Percentiles rank a stretch among this genome's conserved stretches.
Evolutionary conservation across 1,284 basidiomycete species (phyloP).

Genomic region (Ustilago bromivora): DNA sequence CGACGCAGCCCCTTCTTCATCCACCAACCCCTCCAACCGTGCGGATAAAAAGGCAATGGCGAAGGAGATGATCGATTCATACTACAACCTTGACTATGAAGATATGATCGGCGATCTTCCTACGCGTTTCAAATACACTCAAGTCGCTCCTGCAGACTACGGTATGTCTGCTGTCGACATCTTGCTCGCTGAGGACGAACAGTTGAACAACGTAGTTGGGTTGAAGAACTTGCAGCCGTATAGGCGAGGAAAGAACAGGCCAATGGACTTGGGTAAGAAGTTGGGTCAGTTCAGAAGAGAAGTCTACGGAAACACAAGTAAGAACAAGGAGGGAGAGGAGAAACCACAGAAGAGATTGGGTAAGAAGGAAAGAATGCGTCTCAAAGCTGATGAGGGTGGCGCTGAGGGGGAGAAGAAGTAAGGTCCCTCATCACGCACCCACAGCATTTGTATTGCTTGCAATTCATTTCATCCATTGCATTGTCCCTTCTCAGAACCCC

Average conservation of each 20-base stretch:
- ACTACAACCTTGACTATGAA: conserved; percentile 92
- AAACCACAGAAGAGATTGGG: conserved; percentile 70
- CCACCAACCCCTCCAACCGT: conserved; percentile 6
- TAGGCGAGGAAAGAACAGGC: conserved; percentile 75
- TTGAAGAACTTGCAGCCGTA: conserved; percentile 93
- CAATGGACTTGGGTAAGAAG: conserved; percentile 75
- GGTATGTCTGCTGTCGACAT: conserved; percentile 88
- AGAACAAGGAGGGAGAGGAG: conserved; percentile 45
- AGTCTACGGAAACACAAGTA: conserved; percentile 49
- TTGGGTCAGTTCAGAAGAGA: conserved; percentile 80
- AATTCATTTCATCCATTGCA: neutral
- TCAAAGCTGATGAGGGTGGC: conserved; percentile 39
- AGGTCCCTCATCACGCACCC: neutral
- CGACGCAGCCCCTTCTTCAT: conserved; percentile 16
- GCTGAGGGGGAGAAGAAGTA: conserved; percentile 9
- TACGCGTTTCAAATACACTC: conserved; percentile 92
- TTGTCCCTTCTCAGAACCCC: neutral
- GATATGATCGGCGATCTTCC: conserved; percentile 91
- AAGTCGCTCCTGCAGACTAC: conserved; percentile 78
- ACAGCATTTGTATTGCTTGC: neutral
- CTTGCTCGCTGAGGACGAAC: conserved; percentile 88
- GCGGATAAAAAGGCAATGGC: conserved; percentile 72
- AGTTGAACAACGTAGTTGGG: conserved; percentile 89
- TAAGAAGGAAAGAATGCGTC: conserved; percentile 58
- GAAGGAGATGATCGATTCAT: conserved; percentile 88